Conservation (phyloP, 1,284 basidiomycete genomes). For the Naganishia liquefaciens region DNA sequence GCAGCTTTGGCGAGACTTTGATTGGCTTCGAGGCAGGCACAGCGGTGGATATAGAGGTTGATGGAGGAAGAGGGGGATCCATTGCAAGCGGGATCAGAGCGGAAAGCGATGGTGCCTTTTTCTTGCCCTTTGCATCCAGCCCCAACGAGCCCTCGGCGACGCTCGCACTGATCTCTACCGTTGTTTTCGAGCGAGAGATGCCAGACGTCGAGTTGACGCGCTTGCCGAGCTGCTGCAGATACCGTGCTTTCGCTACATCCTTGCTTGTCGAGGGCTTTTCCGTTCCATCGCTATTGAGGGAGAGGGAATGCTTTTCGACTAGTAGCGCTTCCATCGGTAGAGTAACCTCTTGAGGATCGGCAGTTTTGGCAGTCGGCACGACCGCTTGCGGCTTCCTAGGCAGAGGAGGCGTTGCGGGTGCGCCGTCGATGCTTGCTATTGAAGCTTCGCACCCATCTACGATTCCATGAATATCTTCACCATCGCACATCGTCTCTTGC, state of each 20-base stretch:
- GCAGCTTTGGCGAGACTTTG: not conserved
- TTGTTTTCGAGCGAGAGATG: conserved; percentile 1
- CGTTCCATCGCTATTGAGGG: not conserved
- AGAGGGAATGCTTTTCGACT: too few species aligned
- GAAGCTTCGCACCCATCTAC: too few species aligned
- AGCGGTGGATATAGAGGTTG: not conserved
- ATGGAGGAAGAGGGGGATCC: not conserved
- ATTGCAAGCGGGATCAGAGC: not conserved
- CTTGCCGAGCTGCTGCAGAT: not conserved
- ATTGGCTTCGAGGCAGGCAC: not conserved
- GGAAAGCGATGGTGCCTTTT: not conserved
- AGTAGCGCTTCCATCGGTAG: too few species aligned
- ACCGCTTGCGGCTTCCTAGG: too few species aligned
- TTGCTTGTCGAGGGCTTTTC: not conserved
- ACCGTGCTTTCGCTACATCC: not conserved
- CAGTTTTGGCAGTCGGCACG: too few species aligned
- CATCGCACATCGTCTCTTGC: not conserved
- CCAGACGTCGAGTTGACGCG: not conserved
- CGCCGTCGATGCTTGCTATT: too few species aligned
- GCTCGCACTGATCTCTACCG: not conserved
- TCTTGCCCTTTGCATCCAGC: not conserved
- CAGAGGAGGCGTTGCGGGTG: too few species aligned
- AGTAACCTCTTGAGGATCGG: too few species aligned
- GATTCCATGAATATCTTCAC: too few species aligned
- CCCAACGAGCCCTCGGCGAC: not conserved